Conservation (phyloP, 352 stramenopile species). For the Sclerospora graminicola region DNA sequence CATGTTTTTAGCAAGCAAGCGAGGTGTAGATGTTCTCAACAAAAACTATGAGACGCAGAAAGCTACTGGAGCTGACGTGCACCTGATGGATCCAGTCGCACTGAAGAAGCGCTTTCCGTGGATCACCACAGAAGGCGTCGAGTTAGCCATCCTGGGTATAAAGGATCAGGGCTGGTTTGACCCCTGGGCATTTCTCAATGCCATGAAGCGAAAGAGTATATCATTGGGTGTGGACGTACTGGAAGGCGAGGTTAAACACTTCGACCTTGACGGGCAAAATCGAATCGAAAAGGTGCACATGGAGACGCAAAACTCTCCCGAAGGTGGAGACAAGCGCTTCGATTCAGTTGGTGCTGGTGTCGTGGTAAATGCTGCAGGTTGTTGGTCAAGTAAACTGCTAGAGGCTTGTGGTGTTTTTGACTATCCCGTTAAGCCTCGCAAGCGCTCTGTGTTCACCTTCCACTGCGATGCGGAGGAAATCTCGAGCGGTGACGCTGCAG, state of each 20-base stretch:
- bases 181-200: slow-evolving; percentile 65
- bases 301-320: slow-evolving; percentile 14
- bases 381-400: slow-evolving; percentile 59
- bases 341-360: slow-evolving; percentile 32
- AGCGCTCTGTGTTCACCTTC: slow-evolving; percentile 71
- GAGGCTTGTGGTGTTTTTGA: slow-evolving; percentile 58
- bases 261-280: slow-evolving; percentile 43
- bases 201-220: slow-evolving; percentile 65
- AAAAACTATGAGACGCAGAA: slow-evolving; percentile 45
- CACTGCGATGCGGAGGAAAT: slow-evolving; percentile 64
- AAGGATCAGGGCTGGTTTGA: slow-evolving; percentile 81
- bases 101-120: slow-evolving; percentile 62
- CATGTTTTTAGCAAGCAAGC: slow-evolving; percentile 67
- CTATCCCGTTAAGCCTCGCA: slow-evolving; percentile 68
- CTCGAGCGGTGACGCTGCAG: slow-evolving; percentile 55
- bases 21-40: slow-evolving; percentile 40
- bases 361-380: slow-evolving; percentile 70
- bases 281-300: slow-evolving; percentile 57
- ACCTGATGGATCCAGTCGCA: slow-evolving; percentile 39
- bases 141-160: slow-evolving; percentile 46
- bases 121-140: slow-evolving; percentile 57
- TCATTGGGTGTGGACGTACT: slow-evolving; percentile 64
- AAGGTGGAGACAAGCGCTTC: slow-evolving; percentile 14
- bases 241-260: slow-evolving; percentile 55
- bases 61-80: slow-evolving; percentile 33